Conservation (phyloP, 2,329 filamentous ascomycete species). For the Alternaria brassicae region DNA sequence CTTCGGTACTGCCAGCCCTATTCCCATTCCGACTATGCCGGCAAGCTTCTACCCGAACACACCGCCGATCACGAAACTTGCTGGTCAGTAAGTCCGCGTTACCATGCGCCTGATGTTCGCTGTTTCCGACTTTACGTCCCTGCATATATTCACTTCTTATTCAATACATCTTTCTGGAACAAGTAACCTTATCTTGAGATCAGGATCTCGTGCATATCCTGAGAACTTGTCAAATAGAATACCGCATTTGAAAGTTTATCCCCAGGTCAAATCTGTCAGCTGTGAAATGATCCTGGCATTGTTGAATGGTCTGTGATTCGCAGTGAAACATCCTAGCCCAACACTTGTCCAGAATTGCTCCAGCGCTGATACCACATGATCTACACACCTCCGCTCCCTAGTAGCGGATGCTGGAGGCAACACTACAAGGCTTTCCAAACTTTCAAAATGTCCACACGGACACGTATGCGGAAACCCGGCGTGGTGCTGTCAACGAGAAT, state of each 20-base stretch:
- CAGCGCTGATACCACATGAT: not conserved
- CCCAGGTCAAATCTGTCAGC: not conserved
- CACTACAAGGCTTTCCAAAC: not conserved
- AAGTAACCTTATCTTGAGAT: not conserved
- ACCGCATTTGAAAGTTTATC: not conserved
- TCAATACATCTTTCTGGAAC: not conserved
- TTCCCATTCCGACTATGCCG: constrained; percentile 53
- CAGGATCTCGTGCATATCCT: not conserved
- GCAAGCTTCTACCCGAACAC: constrained; percentile 51
- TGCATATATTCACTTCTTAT: not conserved
- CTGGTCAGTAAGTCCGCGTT: constrained; percentile 20
- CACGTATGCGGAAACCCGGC: not conserved
- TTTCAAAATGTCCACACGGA: not conserved
- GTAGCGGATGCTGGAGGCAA: not conserved
- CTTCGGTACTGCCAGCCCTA: constrained; percentile 44
- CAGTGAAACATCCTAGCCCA: not conserved
- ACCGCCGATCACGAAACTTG: constrained; percentile 42
- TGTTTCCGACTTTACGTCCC: not conserved
- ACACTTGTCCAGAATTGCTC: not conserved
- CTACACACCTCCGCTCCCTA: not conserved
- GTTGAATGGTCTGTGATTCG: not conserved
- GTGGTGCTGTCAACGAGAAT: not conserved
- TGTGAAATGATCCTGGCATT: not conserved
- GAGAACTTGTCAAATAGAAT: not conserved
- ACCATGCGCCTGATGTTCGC: not conserved